Percentiles rank a stretch among this genome's conserved stretches.
phyloP scores from a whole-genome alignment of 148 eudicot species.

The Linanthus parryae region DNA sequence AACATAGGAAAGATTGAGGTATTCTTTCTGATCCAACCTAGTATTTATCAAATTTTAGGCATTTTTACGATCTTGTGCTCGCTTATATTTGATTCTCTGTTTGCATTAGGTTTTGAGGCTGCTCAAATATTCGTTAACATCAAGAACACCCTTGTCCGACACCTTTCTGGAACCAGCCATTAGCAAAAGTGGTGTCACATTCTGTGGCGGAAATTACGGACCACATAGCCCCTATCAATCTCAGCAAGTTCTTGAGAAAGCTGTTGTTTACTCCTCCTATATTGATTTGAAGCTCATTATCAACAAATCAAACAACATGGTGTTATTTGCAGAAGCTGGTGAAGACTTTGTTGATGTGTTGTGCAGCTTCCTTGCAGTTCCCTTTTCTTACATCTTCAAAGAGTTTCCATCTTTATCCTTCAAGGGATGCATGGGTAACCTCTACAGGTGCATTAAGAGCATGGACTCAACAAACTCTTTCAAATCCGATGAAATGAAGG shows the following conservation, averaged over 20 bases:
- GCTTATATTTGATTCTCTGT: too few species aligned
- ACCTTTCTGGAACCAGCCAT: neutral
- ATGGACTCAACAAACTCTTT: neutral
- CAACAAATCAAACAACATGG: neutral
- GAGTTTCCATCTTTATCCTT: neutral
- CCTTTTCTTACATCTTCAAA: too few species aligned
- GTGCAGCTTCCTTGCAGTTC: constrained; percentile 11
- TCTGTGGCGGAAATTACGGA: neutral
- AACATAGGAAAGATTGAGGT: constrained; percentile 14
- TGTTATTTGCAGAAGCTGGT: too few species aligned
- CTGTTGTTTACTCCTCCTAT: neutral
- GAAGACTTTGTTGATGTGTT: constrained; percentile 11
- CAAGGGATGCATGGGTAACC: constrained; percentile 11
- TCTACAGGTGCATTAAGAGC: constrained; percentile 1
- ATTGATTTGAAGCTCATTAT: constrained; percentile 10
- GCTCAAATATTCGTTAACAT: constrained; percentile 10
- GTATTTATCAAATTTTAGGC: too few species aligned
- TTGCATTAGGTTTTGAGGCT: constrained; percentile 11
- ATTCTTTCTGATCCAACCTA: neutral
- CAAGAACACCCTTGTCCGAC: constrained; percentile 10
- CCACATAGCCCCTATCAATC: neutral
- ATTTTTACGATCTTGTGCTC: too few species aligned
- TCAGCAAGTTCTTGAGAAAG: neutral
- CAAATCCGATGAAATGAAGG: constrained; percentile 10
- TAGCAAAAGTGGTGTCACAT: neutral